Percentiles rank a stretch among this genome's conserved stretches.
These are phyloP conservation scores for Teunomyces funiuensis DNA, from an alignment of 805 yeast species.

Conservation along the genomic window DNA sequence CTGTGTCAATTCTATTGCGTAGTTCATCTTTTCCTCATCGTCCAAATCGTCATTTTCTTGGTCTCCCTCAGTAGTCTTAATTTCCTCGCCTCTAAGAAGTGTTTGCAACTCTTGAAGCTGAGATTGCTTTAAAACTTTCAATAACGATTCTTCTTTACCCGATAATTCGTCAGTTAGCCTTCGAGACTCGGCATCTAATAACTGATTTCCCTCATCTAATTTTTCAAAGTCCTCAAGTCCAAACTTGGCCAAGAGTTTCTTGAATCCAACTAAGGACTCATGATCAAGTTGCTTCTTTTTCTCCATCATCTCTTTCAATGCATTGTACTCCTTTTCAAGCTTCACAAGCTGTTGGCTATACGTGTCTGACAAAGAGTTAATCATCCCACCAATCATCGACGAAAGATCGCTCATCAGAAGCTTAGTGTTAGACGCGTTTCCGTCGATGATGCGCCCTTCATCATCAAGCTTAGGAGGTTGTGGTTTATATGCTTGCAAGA, in stretches of 20 bases:
- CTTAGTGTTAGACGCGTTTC: slow-evolving; percentile 18
- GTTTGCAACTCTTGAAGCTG: slow-evolving; percentile 43
- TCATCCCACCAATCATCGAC: slow-evolving; percentile 38
- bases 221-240: slow-evolving; percentile 27
- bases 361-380: slow-evolving; percentile 50
- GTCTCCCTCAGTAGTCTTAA: slow-evolving; percentile 6
- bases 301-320: slow-evolving; percentile 40
- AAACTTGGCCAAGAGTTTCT: slow-evolving; percentile 32
- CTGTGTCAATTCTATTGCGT: slow-evolving; percentile 37
- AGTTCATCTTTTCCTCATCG: slow-evolving; percentile 13
- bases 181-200: slow-evolving; percentile 19
- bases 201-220: slow-evolving; percentile 26
- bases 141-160: slow-evolving; percentile 22
- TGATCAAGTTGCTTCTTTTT: slow-evolving; percentile 49
- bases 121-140: slow-evolving; percentile 38
- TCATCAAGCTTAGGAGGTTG: slow-evolving; percentile 36
- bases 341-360: slow-evolving; percentile 55
- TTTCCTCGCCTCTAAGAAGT: slow-evolving; percentile 38
- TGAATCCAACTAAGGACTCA: slow-evolving; percentile 25
- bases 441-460: slow-evolving; percentile 26
- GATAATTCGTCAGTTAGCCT: slow-evolving; percentile 14
- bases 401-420: slow-evolving; percentile 35
- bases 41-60: slow-evolving; percentile 10
- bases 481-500: slow-evolving; percentile 22
- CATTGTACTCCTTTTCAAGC: slow-evolving; percentile 21